Base-by-base conservation (phyloP, 176 grass and related monocot species). In the Hordeum marinum region DNA sequence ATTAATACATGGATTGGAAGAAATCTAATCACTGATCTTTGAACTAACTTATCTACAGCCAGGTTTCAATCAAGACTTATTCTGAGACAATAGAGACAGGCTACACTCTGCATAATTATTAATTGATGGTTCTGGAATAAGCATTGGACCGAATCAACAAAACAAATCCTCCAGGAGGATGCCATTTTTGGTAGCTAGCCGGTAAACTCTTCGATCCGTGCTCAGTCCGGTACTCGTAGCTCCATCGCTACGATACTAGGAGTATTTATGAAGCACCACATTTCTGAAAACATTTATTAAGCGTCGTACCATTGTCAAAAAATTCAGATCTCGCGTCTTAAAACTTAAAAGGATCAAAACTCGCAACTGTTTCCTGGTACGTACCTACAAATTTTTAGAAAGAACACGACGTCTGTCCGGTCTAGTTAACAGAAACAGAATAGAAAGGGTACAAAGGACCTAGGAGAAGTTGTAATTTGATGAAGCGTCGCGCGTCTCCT, bases 251-350 rank as follows among this genome's bases (percentile, higher is more conserved):
- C 64, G 32, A 34, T 34, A 34, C 32, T 34, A 34, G 32, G 32
- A 81, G 25, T 81, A 89, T 50, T 52, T 52, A 52, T 52, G 48
- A 52, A 52, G 5, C 48, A 18, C 15, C 15, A 18, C 15, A 6
- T 7, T 18, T 52, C 48, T 14, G 18, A 52, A 18, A 2, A 50
- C 4, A 61, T 82, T 90, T 74, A 90, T 40, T 59, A 58, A 73
- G 36, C 59, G 87, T 48, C 73, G 27, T 39, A 57, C 63, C 35
- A 23, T 29, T 68, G 70, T 67, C 48, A 79, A 24, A 24, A 59
- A 74, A 45, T 78, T 85, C 80, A 83, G 88, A 87, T 79, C 88
- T 73, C 12, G 65, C 25, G 24, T 34, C 42, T 63, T 43, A 39
- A 46, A 50, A 50, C 42, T 63, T 43, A 39, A 46, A 50, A 50